A percentile compares a stretch with the other conserved stretches of the same genome.
Evolutionary conservation across 371 early-diverging fungal species (phyloP).

Genomic region (Mucor saturninus): DNA sequence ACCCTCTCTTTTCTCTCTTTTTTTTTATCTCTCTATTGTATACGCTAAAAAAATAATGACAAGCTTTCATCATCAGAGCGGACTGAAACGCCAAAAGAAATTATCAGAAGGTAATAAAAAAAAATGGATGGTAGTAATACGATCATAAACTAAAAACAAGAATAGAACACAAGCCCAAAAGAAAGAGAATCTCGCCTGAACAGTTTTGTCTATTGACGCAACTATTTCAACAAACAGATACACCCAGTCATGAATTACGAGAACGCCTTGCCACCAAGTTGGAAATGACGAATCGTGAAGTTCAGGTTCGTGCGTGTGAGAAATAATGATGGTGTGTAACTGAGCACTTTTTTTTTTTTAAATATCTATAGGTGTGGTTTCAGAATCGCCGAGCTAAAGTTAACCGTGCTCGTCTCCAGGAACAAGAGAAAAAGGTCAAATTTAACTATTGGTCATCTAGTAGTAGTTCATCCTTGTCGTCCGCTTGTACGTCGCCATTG

Average conservation of each 20-base stretch:
- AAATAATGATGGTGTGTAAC: no score
- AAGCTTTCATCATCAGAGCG: constrained; percentile 14
- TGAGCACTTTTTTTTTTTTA: constrained; percentile 6
- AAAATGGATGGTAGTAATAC: not conserved
- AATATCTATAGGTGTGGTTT: constrained; percentile 36
- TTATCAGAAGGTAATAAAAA: constrained; percentile 8
- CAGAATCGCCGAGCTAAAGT: constrained; percentile 38
- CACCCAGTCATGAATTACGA: constrained; percentile 89
- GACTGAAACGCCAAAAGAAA: constrained; percentile 24
- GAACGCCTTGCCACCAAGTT: constrained; percentile 83
- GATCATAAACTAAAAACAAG: not conserved
- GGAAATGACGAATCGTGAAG: constrained; percentile 92
- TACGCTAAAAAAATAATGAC: constrained; percentile 1
- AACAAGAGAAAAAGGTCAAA: constrained; percentile 24
- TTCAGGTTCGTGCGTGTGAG: constrained; percentile 66
- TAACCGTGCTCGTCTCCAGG: constrained; percentile 24
- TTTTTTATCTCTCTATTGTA: not conserved
- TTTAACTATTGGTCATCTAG: constrained; percentile 23
- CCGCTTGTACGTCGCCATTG: constrained; percentile 25
- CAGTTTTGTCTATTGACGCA: constrained; percentile 70
- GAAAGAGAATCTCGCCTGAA: constrained; percentile 76
- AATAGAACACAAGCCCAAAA: constrained; percentile 58
- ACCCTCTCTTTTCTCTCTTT: not conserved
- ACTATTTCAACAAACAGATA: constrained; percentile 77
- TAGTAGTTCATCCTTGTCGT: not conserved